phyloP scores from a whole-genome alignment of 2,329 filamentous ascomycete species.

The Cladosporium velox region DNA sequence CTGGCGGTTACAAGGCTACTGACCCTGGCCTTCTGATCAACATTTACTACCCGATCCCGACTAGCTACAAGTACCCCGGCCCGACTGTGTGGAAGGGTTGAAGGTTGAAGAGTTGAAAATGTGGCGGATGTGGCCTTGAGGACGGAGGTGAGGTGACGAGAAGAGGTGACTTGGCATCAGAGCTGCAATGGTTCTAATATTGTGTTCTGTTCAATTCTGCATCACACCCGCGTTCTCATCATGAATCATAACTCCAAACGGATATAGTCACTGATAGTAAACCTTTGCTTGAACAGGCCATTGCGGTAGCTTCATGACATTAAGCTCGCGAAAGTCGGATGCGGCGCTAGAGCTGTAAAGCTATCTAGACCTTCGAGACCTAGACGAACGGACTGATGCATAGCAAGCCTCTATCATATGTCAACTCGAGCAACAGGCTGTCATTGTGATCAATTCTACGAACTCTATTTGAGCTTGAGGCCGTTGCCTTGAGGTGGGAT shows the following conservation, averaged over 20 bases:
- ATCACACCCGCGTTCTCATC: not conserved
- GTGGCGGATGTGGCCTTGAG: not conserved
- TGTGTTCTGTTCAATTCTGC: not conserved
- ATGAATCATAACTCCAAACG: too few relatives aligned
- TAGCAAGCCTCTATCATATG: not conserved
- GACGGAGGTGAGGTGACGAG: not conserved
- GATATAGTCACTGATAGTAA: not conserved
- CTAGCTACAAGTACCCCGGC: conserved; percentile 39
- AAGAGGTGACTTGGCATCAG: not conserved
- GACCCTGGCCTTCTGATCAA: conserved; percentile 48
- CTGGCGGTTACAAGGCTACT: conserved; percentile 43
- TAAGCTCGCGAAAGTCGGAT: too few relatives aligned
- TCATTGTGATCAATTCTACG: not conserved
- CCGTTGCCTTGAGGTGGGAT: not conserved
- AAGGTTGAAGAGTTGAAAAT: not conserved
- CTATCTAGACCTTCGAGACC: not conserved
- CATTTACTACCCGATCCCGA: conserved; percentile 35
- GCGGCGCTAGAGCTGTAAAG: too few relatives aligned
- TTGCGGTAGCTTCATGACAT: not conserved
- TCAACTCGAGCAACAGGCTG: not conserved
- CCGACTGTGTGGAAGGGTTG: conserved; percentile 29
- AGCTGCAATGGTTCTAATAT: not conserved
- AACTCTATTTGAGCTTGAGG: not conserved
- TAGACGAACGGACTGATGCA: not conserved
- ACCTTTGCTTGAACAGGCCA: not conserved